Evolutionary conservation across 2,329 filamentous ascomycete species (phyloP).

Genomic region (Exophiala oligosperma): DNA sequence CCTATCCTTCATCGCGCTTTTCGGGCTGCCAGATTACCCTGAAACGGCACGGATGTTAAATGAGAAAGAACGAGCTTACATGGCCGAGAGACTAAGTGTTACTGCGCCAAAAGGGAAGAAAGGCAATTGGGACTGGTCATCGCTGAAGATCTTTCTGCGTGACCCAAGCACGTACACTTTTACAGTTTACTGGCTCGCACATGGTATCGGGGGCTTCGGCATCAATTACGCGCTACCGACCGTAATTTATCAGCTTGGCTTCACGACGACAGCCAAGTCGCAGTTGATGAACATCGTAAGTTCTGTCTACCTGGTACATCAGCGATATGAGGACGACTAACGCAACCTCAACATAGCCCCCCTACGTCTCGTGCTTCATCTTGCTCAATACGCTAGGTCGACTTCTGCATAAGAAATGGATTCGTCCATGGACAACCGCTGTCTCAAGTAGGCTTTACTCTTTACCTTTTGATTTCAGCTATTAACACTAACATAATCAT

Average conservation of each 20-base stretch:
- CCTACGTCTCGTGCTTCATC: slow-evolving; percentile 33
- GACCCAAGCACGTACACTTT: slow-evolving; percentile 43
- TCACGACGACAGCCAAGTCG: slow-evolving; percentile 43
- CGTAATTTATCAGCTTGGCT: slow-evolving; percentile 46
- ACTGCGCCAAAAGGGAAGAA: slow-evolving; percentile 18
- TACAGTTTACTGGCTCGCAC: slow-evolving; percentile 41
- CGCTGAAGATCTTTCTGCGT: slow-evolving; percentile 34
- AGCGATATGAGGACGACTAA: neutral
- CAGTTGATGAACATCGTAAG: slow-evolving; percentile 50
- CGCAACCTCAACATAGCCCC: slow-evolving; percentile 8
- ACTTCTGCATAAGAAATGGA: slow-evolving; percentile 12
- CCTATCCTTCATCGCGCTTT: slow-evolving; percentile 28
- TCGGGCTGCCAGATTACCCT: slow-evolving; percentile 21
- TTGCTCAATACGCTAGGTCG: slow-evolving; percentile 17
- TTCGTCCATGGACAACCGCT: slow-evolving; percentile 20
- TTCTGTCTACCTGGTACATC: slow-evolving; percentile 21
- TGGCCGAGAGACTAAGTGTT: slow-evolving; percentile 35
- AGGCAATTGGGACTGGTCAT: slow-evolving; percentile 28
- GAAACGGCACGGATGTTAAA: slow-evolving; percentile 29
- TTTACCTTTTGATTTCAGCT: neutral
- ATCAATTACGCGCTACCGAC: slow-evolving; percentile 43
- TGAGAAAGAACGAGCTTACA: slow-evolving; percentile 26
- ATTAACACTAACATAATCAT: slow-evolving; percentile 15
- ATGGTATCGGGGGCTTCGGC: slow-evolving; percentile 46
- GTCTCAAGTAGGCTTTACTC: slow-evolving; percentile 33